Conservation (phyloP, 163 green algal genomes). For the Scenedesmus sp. region DNA sequence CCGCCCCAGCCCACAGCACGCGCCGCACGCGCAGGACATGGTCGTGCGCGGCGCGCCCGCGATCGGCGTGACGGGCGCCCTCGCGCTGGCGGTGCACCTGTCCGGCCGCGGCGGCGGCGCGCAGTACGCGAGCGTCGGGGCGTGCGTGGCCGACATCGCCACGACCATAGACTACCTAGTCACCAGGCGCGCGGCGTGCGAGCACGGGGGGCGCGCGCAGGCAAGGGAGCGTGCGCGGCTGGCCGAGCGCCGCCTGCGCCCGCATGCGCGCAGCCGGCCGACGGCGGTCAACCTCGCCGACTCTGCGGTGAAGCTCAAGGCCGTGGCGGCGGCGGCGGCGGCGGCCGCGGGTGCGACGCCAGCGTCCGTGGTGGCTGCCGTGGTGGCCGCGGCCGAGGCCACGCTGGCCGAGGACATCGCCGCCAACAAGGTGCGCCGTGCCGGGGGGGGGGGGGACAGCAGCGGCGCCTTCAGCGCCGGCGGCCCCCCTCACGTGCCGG, state of each 20-base stretch:
- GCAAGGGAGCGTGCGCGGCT: too few relatives aligned
- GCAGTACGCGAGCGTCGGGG: constrained; percentile 59
- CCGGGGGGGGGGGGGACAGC: too few relatives aligned
- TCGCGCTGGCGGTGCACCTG: constrained; percentile 83
- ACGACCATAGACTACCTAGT: constrained; percentile 85
- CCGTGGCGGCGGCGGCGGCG: constrained; percentile 54
- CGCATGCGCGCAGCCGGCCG: constrained; percentile 88
- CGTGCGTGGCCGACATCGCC: constrained; percentile 57
- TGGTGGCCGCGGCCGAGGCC: constrained; percentile 77
- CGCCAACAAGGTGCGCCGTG: constrained; percentile 88
- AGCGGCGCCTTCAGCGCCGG: too few relatives aligned
- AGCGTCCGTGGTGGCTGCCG: constrained; percentile 60
- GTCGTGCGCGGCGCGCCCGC: constrained; percentile 94
- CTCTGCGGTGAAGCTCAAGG: constrained; percentile 77
- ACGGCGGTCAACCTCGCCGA: constrained; percentile 98
- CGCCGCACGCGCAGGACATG: constrained; percentile 81
- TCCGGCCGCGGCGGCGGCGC: constrained; percentile 40
- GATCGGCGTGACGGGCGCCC: constrained; percentile 91
- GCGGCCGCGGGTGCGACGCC: constrained; percentile 53
- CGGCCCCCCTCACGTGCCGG: too few relatives aligned
- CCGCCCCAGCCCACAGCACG: not conserved
- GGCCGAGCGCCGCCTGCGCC: too few relatives aligned
- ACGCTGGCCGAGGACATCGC: constrained; percentile 89
- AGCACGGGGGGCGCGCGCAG: too few relatives aligned
- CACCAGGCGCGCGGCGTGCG: constrained; percentile 81